Base-by-base conservation (phyloP, 768 basidiomycete genomes). In the Suillus lakei region DNA sequence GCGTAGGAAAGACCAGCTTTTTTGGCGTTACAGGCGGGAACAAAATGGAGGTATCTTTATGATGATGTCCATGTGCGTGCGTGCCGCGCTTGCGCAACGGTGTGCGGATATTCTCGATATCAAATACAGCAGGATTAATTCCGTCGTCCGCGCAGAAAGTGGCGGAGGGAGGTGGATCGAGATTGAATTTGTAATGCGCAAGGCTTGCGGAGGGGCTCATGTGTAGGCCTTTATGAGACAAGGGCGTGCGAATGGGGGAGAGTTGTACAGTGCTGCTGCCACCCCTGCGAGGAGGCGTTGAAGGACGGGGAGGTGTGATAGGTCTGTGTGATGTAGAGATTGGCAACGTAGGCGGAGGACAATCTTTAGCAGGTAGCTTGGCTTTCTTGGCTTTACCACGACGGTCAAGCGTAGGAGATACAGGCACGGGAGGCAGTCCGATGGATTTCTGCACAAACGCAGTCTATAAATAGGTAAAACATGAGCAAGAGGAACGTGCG, bases 201-300 rank as follows among this genome's bases (percentile, higher is more conserved):
- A 91, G 81, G 68, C 86, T 89, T 1, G 88, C 75, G 3, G 84
- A 84, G 4, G 90, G 90, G 68, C 88, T 89, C 88, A 89, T 89
- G 69, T 89, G 86, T 41, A 90, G 72, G 44, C 88, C 90, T 68
- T 83, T 85, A 72, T 90, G 88, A 0, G 89, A 90, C 8, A 91
- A 74, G 0, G 90, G 90, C 1, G 90, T 91, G n/a, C 84, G 84
- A 23, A 81, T 75, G 0, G 89, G 86, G 2, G 90, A 90, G 21
- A 90, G 77, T 28, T 83, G 81, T 55, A 78, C 72, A 72, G 80
- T 61, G 76, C 43, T 70, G 8, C 64, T 51, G 4, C 68, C 43
- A 44, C 69, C 64, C 30, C 66, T 68, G 21, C 73, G 76, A 13
- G 80, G 76, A 23, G 82, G 83, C 0, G 83, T 82, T 39, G 67